These are phyloP conservation scores for Corymbia maculata DNA, from an alignment of 345 rosid species.

Conservation along the genomic window DNA sequence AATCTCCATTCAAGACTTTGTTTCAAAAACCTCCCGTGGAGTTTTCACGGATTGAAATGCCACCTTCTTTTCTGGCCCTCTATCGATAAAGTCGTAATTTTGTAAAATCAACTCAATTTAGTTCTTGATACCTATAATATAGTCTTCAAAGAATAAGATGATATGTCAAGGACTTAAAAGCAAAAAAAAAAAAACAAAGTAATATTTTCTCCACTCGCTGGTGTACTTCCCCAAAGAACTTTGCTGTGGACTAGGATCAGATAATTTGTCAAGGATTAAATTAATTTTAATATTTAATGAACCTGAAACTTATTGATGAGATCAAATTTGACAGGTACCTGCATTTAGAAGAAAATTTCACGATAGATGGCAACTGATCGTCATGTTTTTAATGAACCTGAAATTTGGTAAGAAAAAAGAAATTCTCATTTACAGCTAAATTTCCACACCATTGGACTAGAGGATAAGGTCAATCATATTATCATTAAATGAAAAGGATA, in stretches of 20 bases:
- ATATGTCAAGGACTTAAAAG: background rate
- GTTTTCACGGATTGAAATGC: background rate
- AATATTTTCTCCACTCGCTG: background rate
- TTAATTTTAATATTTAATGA: background rate
- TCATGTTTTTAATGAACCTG: background rate
- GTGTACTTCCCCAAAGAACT: background rate
- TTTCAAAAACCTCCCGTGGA: no score
- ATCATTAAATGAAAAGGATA: background rate
- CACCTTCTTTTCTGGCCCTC: background rate
- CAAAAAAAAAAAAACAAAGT: no score
- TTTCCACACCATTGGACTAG: background rate
- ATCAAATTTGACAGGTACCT: background rate
- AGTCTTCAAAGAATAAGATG: background rate
- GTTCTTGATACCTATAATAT: background rate
- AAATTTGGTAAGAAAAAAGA: no score
- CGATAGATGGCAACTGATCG: background rate
- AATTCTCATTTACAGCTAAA: no score
- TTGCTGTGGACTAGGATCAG: background rate
- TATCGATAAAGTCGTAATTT: background rate
- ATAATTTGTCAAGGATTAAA: background rate
- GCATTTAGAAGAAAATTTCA: background rate
- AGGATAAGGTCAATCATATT: background rate
- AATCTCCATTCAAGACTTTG: no score
- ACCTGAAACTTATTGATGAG: background rate
- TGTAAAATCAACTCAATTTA: background rate